phyloP scores from a whole-genome alignment of 1,284 basidiomycete species.

The Mycena citricolor region DNA sequence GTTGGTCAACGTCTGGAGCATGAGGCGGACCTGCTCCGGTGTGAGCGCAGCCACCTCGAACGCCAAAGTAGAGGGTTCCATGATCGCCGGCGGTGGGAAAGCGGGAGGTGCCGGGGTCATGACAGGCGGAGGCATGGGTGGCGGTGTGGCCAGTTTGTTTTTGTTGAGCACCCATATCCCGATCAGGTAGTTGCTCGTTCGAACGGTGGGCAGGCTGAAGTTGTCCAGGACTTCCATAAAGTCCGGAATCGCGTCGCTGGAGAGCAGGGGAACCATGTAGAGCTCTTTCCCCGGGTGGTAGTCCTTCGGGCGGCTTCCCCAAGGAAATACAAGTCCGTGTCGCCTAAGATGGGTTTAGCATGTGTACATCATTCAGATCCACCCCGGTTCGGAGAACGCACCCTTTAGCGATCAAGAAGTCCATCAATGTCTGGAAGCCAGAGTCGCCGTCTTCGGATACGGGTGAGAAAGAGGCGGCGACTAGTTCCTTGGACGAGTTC shows the following conservation, averaged over 20 bases:
- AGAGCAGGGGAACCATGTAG: slow-evolving; percentile 81
- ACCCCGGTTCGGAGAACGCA: slow-evolving; percentile 43
- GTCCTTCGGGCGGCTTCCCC: slow-evolving; percentile 72
- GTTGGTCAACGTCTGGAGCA: slow-evolving; percentile 22
- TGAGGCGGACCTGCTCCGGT: slow-evolving; percentile 23
- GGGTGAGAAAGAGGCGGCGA: slow-evolving; percentile 72
- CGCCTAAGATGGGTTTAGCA: slow-evolving; percentile 51
- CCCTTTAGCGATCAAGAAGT: slow-evolving; percentile 76
- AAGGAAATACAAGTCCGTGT: slow-evolving; percentile 84
- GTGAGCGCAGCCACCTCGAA: slow-evolving; percentile 22
- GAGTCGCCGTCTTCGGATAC: slow-evolving; percentile 41
- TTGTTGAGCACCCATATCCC: slow-evolving; percentile 83
- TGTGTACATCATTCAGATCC: slow-evolving; percentile 17
- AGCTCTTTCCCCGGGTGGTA: slow-evolving; percentile 80
- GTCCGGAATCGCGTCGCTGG: slow-evolving; percentile 74
- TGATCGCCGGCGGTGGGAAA: slow-evolving; percentile 8
- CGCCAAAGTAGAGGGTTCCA: slow-evolving; percentile 21
- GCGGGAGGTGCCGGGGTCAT: slow-evolving; percentile 4
- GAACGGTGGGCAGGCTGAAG: slow-evolving; percentile 63
- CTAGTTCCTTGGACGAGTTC: slow-evolving; percentile 76
- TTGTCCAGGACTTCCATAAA: slow-evolving; percentile 85
- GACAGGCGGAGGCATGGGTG: slow-evolving; percentile 26
- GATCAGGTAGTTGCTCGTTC: slow-evolving; percentile 68
- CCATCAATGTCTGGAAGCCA: slow-evolving; percentile 63
- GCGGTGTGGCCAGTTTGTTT: slow-evolving; percentile 58